Base-by-base conservation (phyloP, 1,284 basidiomycete species). In the Malassezia japonica region DNA sequence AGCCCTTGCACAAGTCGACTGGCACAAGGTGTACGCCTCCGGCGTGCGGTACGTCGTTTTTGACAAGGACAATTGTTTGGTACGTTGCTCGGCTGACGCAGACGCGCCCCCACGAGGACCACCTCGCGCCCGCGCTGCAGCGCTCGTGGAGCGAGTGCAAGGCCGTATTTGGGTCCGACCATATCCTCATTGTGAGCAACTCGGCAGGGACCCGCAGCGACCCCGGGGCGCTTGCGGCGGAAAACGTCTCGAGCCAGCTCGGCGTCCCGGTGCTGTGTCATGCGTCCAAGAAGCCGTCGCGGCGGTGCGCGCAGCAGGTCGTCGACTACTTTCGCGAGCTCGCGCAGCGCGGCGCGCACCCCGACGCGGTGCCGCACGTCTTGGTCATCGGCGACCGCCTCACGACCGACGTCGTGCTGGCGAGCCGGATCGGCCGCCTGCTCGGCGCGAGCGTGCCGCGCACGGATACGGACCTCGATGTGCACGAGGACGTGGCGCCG, bases 21-120 rank as follows among this genome's bases (percentile, higher is more conserved):
- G 90, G 78, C 64, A 66, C n/a, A 83, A 82, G 13, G 77, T 96
- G 32, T 79, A 80, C 54, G 77, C 77, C 48, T 81, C 82, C 15
- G 90, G 91, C 1, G 90, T 88, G 65, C 81, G 83, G 39, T 89
- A 85, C 28, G 84, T 86, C 10, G 83, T 98, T 0, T 85, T 95
- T 61, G 92, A 96, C 80, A 96, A 95, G 76, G 92, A 98, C 73
- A 96, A 98, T 63, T 96, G 92, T 69, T 74, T 96, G 61, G 89
- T 87, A 64, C 31, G 82, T 75, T 18, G 16, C 20, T 4, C 7
- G 3, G 5, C 27, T 20, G 5, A 20, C 20, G 28, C 44, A 72
- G 67, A 74, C 74, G 4, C 56, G 56, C 25, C 74, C 75, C 0
- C 51, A 65, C 39, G 51, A 57, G 13, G 71, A 74, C 48, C 35